Evolutionary conservation across 2,329 filamentous ascomycete genomes (phyloP), one percentile per base, ranked within the genome.

Genomic region (Clarireedia homoeocarpa): DNA sequence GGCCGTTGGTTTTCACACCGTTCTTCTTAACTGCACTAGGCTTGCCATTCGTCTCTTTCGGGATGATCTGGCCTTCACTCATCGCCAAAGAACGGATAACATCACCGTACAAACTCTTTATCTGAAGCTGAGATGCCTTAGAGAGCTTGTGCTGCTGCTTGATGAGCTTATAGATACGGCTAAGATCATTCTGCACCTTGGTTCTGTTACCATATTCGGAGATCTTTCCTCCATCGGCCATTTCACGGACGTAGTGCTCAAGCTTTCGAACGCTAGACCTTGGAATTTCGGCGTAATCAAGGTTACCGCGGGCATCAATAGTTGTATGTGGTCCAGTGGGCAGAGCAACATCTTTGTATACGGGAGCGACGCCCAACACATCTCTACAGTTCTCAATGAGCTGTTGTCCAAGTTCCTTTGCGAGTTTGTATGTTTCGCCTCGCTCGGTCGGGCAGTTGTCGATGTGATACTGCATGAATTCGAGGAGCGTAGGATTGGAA

Each of bases 381-480:
- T 99, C 94, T 71, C 88, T 91, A 78, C 94, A 97, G 77, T 99
- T 99, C 71, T 96, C 89, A 65, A 99, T 95, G 54, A 99, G 85
- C 75, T 95, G 89, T 69, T 89, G 80, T 38, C 90, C 92, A 24
- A 99, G 86, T 73, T 94, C 85, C 76, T 99, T 96, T 45, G 94
- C 94, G n/a, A 99, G 84, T 74, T 94, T 83, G 74, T 99, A 99
- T 1, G 94, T 99, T 76, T 99, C 94, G 58, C 94, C 94, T 51
- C 92, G 87, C 69, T 99, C 91, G 0, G 91, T 91, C 0, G 94
- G 94, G 76, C 92, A 97, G 77, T 97, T 94, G 68, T 99, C 94
- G 68, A 99, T 99, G 75, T 99, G 94, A 67, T 99, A 97, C 71
- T 99, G 94, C 94, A 99, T 99, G 74, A 96, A 99, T 65, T 99